These are phyloP conservation scores for Exsudoporus frostii DNA, from an alignment of 768 basidiomycete species.

Conservation along the genomic window DNA sequence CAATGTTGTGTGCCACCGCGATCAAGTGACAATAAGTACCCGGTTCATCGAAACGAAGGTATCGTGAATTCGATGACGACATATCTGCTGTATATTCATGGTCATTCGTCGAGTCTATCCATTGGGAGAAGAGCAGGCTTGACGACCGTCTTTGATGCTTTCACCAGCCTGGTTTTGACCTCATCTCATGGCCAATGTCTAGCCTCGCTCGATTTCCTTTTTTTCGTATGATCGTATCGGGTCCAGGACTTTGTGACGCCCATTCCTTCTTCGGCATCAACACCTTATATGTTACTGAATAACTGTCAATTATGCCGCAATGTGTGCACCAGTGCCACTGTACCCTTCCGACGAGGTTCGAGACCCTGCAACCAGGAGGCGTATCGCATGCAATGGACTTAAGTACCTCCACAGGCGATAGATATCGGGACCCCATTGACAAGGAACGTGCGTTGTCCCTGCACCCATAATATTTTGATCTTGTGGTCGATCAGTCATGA, in stretches of 20 bases:
- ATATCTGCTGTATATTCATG: no score
- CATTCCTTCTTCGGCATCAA: neutral
- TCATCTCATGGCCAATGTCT: no score
- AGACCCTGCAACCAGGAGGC: neutral
- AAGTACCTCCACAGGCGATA: neutral
- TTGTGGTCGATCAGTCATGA: neutral
- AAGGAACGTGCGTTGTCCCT: neutral
- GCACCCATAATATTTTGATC: neutral
- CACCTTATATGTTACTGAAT: neutral
- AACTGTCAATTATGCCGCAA: neutral
- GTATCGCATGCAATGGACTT: neutral
- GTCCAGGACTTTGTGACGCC: neutral
- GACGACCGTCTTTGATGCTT: no score
- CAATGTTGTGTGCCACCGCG: no score
- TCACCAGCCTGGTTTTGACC: no score
- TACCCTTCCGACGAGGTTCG: neutral
- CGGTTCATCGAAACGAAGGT: no score
- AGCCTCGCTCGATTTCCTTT: neutral
- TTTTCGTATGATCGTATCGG: neutral
- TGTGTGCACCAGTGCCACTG: neutral
- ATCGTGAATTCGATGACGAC: no score
- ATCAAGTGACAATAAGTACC: no score
- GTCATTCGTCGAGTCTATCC: no score
- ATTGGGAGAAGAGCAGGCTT: no score
- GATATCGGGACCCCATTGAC: neutral